Evolutionary conservation across 345 rosid species (phyloP), one percentile per base, ranked within the genome.

Genomic region (Linum lewisii): DNA sequence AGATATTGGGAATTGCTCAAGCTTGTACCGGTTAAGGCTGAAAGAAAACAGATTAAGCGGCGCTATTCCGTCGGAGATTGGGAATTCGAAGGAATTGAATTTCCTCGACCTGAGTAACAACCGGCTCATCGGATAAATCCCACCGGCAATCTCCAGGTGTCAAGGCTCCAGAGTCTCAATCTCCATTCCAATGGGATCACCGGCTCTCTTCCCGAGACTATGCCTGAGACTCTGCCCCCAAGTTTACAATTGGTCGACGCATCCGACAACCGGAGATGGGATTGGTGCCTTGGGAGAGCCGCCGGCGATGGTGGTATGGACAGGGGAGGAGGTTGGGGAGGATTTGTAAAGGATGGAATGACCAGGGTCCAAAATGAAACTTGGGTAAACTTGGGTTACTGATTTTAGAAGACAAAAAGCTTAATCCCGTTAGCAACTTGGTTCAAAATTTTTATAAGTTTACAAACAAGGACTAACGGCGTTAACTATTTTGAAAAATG

Each of bases 1-100:
- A 0, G 95, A 86, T 66, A 78, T 92, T 67, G 98, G 96, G 0
- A 86, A 86, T 76, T 86, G 96, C 66, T 77, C 85, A 49, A 77
- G 67, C 62, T 73, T 92, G 36, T 82, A 81, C 56, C 73, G 98
- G 74, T 38, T 86, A 38, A 64, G 96, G 32, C 63, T 88, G 65
- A 84, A 78, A 64, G 73, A 75, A 15, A 92, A 92, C 63, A 78
- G 81, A 74, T 79, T 92, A 21, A 72, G 79, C 0, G 96, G 98
- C 61, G 75, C 69, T 60, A 79, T 88, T 73, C 98, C 98, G 55
- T 67, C 82, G 14, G 95, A 84, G 82, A 75, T 84, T 29, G 96
- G 86, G 15, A 69, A 79, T 16, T 60, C 86, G 50, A 84, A 73
- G 75, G 72, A 62, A 19, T 72, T 92, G 70, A 82, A 92, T 71